These are phyloP conservation scores for Acacia concinna DNA, from an alignment of 331 rosid species.

Conservation along the genomic window DNA sequence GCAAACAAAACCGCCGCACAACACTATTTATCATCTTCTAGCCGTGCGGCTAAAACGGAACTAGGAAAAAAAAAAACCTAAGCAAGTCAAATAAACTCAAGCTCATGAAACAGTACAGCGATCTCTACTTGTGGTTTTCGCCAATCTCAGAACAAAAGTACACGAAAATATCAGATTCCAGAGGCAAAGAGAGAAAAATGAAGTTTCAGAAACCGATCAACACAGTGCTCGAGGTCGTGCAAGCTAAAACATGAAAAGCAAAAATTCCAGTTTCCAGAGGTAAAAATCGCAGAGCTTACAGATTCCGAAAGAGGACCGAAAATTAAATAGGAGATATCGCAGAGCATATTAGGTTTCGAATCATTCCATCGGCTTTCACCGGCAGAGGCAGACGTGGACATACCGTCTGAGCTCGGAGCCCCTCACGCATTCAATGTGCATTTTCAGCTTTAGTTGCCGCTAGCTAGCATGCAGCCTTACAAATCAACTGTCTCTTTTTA, in stretches of 20 bases:
- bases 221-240: conserved; percentile 39
- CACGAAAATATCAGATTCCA: neutral
- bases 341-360: conserved; percentile 18
- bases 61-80: conserved; percentile 8
- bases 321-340: neutral
- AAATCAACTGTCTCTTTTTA: neutral
- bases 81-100: neutral
- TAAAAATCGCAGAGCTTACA: neutral
- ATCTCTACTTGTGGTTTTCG: neutral
- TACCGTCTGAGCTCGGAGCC: neutral
- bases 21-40: conserved; percentile 22
- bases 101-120: neutral
- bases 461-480: neutral
- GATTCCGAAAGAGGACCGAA: neutral
- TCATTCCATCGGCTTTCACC: neutral
- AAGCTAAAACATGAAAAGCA: conserved; percentile 42
- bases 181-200: neutral
- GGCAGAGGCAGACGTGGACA: neutral
- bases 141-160: conserved; percentile 12
- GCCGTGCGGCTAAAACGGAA: neutral
- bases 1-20: neutral
- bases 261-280: neutral
- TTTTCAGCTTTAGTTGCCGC: neutral
- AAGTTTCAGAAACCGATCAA: conserved; percentile 31
- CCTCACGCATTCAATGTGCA: neutral